Percentiles rank a stretch among this genome's conserved stretches.
These are phyloP conservation scores for Remersonia thermophila DNA, from an alignment of 2,329 filamentous ascomycete genomes.

Conservation along the genomic window DNA sequence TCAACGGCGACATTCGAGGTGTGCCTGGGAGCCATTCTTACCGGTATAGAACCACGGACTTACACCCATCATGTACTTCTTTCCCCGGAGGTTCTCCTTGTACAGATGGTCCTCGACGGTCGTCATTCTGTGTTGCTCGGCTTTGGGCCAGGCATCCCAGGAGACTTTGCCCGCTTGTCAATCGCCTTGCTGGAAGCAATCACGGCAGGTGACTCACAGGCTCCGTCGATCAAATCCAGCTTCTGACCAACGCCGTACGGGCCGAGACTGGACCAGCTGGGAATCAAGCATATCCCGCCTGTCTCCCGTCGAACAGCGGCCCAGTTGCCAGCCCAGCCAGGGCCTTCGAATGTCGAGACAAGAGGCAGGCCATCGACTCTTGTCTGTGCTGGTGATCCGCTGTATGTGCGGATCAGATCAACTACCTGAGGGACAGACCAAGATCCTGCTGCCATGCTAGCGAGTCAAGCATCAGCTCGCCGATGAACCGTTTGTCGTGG, in stretches of 20 bases:
- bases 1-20: no score
- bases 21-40: constrained; percentile 20
- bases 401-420: constrained; percentile 26
- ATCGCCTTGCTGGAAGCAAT: no score
- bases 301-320: constrained; percentile 25
- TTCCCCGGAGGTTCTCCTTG: constrained; percentile 25
- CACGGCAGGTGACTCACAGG: constrained; percentile 15
- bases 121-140: constrained; percentile 26
- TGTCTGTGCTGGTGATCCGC: constrained; percentile 26
- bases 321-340: constrained; percentile 31
- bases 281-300: constrained; percentile 28
- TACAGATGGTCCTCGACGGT: constrained; percentile 29
- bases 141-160: constrained; percentile 38
- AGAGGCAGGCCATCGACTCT: constrained; percentile 29
- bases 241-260: constrained; percentile 19
- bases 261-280: constrained; percentile 35
- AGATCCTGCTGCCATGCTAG: constrained; percentile 19
- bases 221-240: constrained; percentile 17
- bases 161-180: constrained; percentile 23
- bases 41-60: constrained; percentile 30
- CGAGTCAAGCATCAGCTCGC: constrained; percentile 5
- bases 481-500: background rate
- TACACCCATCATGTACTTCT: constrained; percentile 38
- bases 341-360: constrained; percentile 41
- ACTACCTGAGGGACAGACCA: constrained; percentile 16